A percentile compares a stretch with the other conserved stretches of the same genome.
These are phyloP conservation scores for Amanita pallidorosea DNA, from an alignment of 768 basidiomycete species.

Conservation along the genomic window DNA sequence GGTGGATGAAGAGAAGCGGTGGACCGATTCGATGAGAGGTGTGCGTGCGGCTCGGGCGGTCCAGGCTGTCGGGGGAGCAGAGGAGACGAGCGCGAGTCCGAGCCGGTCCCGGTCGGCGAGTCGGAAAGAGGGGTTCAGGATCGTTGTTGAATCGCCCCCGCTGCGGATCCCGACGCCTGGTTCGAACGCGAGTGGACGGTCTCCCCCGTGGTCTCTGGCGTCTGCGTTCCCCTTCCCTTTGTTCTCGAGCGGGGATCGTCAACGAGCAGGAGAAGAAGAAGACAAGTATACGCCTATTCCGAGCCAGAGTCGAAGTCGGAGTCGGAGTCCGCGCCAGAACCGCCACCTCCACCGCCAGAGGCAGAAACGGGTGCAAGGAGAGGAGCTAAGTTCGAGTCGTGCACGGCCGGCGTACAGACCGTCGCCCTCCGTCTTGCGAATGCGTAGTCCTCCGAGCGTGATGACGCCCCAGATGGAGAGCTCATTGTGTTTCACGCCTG, in stretches of 20 bases:
- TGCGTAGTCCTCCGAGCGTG: constrained; percentile 45
- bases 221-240: constrained; percentile 2
- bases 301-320: neutral
- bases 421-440: constrained; percentile 22
- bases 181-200: neutral
- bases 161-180: neutral
- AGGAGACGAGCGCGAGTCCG: neutral
- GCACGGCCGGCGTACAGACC: constrained; percentile 8
- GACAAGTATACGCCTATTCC: constrained; percentile 4
- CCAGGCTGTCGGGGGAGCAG: neutral
- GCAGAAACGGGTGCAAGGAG: neutral
- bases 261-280: neutral
- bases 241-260: neutral
- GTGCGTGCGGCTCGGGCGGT: constrained; percentile 11
- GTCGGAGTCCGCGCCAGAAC: neutral
- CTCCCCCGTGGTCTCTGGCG: neutral
- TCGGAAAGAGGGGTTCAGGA: constrained; percentile 12
- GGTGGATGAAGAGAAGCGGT: constrained; percentile 23
- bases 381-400: neutral
- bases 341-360: neutral
- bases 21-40: constrained; percentile 21
- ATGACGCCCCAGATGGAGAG: constrained; percentile 47
- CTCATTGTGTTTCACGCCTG: constrained; percentile 42
- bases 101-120: neutral
- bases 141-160: constrained; percentile 17